A percentile compares a stretch with the other conserved stretches of the same genome.
Evolutionary conservation across 768 basidiomycete species (phyloP).

Genomic region (Galerina sulciceps): DNA sequence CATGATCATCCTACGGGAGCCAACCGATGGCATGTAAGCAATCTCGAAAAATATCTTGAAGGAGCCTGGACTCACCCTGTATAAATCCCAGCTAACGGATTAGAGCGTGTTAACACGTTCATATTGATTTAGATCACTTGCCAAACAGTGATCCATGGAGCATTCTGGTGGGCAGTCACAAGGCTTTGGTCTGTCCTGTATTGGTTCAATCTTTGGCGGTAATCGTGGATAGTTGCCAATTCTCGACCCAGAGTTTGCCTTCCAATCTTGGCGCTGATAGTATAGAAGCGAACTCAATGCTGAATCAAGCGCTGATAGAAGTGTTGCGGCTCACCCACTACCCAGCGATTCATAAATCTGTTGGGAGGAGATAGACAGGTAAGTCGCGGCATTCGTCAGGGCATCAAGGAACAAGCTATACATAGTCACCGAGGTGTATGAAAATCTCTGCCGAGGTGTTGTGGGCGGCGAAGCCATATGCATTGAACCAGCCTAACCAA

Average conservation of each 20-base stretch:
- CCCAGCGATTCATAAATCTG: constrained; percentile 56
- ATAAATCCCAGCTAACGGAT: too few relatives aligned
- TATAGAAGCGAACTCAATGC: background rate
- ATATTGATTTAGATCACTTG: constrained; percentile 21
- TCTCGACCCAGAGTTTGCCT: constrained; percentile 56
- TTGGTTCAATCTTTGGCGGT: constrained; percentile 53
- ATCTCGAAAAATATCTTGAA: background rate
- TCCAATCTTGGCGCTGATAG: constrained; percentile 47
- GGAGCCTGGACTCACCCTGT: constrained; percentile 1
- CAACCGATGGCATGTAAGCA: background rate
- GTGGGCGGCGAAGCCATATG: constrained; percentile 58
- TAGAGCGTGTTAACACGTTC: too few relatives aligned
- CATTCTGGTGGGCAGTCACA: constrained; percentile 48
- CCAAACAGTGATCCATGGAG: constrained; percentile 64
- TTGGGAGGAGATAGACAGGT: background rate
- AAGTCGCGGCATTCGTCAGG: constrained; percentile 12
- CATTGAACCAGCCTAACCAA: constrained; percentile 58
- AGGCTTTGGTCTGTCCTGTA: constrained; percentile 58
- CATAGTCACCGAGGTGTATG: constrained; percentile 64
- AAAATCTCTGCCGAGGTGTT: constrained; percentile 57
- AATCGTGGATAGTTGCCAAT: constrained; percentile 59
- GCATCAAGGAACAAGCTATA: constrained; percentile 16
- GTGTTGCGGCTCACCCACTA: constrained; percentile 25
- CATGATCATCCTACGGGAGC: constrained; percentile 50
- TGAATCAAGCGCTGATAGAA: background rate